Base-by-base conservation (phyloP, 306 rosid genomes). In the Vigna reflexopilosa region DNA sequence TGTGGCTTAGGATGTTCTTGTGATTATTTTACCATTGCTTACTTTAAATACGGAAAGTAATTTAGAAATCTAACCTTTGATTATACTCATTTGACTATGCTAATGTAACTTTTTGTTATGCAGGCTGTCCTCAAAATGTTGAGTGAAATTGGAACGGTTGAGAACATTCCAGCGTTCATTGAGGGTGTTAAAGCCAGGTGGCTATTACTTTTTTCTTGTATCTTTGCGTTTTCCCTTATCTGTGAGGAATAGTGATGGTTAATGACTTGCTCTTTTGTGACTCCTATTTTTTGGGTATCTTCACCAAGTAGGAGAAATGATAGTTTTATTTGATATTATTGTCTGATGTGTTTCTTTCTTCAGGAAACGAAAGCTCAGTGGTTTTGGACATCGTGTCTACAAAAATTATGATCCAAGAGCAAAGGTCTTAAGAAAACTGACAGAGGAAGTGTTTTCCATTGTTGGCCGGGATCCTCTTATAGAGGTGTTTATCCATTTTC, bases 371-470 rank as follows among this genome's bases (percentile, higher is more conserved):
- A 93, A 93, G 92, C 89, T 93, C 89, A 87, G 97, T 80, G 97
- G 98, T 77, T 93, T 93, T 85, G 97, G 97, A 42, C 98, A 91
- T 82, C 91, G 98, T 10, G 98, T 93, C 58, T 91, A 91, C 89
- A 93, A 93, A 87, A 93, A 90, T 86, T 93, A 93, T 64, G 98
- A 93, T 78, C 98, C 98, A 11, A 86, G 98, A 87, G 98, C 97
- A 10, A 91, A 85, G 88, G 97, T 93, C 80, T 80, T 91, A 17
- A 87, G 72, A 70, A 93, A 77, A 72, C 85, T 91, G 78, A 92
- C 98, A 2, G 96, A 90, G 50, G 98, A 93, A 86, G 98, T 93
- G 28, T 93, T 93, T 82, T 86, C 98, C 66, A 90, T 93, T 75
- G 97, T 93, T 75, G 98, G 97, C 59, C 87, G 87, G 75, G 98